These are phyloP conservation scores for Fusarium zealandicum DNA, from an alignment of 2,329 filamentous ascomycete genomes.

Conservation along the genomic window DNA sequence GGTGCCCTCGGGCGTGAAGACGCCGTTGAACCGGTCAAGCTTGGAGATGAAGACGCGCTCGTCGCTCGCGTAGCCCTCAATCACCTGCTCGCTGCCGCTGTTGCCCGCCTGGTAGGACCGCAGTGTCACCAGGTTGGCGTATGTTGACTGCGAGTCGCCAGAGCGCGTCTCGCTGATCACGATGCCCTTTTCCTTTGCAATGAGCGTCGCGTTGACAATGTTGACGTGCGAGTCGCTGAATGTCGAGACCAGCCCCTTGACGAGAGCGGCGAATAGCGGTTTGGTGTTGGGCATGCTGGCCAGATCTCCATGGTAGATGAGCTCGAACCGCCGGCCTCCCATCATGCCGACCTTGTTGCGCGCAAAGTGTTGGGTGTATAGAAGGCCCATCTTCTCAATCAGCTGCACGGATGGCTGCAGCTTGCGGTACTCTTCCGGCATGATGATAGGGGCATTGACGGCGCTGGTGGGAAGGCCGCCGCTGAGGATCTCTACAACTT, in stretches of 20 bases:
- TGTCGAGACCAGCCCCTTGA: conserved; percentile 76
- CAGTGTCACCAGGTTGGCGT: conserved; percentile 75
- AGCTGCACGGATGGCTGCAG: conserved; percentile 79
- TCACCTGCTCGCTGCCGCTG: conserved; percentile 52
- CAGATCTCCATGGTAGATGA: conserved; percentile 79
- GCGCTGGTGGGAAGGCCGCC: conserved; percentile 78
- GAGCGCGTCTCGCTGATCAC: conserved; percentile 77
- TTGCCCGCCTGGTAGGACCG: conserved; percentile 55
- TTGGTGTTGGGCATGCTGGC: conserved; percentile 76
- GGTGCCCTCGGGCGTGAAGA: conserved; percentile 76
- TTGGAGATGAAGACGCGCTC: conserved; percentile 73
- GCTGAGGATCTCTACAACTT: conserved; percentile 75
- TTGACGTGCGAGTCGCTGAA: conserved; percentile 77
- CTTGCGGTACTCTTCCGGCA: conserved; percentile 80
- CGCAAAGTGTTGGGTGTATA: conserved; percentile 80
- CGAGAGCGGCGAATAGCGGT: conserved; percentile 78
- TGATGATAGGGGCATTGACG: conserved; percentile 82
- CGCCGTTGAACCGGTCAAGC: conserved; percentile 75
- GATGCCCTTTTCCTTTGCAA: conserved; percentile 80
- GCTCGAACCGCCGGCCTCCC: conserved; percentile 74
- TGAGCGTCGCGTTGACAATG: conserved; percentile 80
- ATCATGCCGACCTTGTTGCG: conserved; percentile 52
- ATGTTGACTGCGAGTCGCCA: conserved; percentile 68
- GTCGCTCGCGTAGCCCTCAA: conserved; percentile 72
- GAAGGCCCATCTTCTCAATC: conserved; percentile 78